A percentile compares a stretch with the other conserved stretches of the same genome.
Evolutionary conservation across 495 filamentous ascomycete species (phyloP).

Genomic region (Podospora pseudopauciseta): DNA sequence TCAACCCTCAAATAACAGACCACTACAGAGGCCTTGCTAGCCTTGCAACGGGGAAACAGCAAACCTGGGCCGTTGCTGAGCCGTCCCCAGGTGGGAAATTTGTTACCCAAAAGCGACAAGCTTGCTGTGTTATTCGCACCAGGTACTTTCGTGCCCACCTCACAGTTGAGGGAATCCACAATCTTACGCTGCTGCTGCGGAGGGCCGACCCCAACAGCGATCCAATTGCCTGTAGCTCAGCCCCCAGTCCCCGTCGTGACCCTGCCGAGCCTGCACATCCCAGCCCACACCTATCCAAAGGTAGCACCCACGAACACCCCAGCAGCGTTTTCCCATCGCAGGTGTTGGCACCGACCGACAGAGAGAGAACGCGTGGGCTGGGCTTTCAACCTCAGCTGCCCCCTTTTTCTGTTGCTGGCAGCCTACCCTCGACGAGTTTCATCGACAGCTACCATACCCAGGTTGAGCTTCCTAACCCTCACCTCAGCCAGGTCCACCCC

Average conservation of each 20-base stretch:
- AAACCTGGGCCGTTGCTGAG: conserved; percentile 10
- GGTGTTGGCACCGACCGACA: conserved; percentile 16
- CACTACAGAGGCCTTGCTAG: conserved; percentile 5
- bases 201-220: background rate
- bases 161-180: background rate
- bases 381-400: conserved; percentile 6
- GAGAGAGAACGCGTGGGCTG: conserved; percentile 16
- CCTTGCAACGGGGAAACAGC: background rate
- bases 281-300: conserved; percentile 1
- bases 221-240: conserved; percentile 6
- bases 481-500: conserved; percentile 17
- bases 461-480: background rate
- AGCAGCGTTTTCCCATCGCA: conserved; percentile 15
- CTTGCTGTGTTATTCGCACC: conserved; percentile 11
- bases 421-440: conserved; percentile 18
- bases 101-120: conserved; percentile 27
- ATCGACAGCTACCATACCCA: conserved; percentile 20
- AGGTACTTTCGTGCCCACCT: background rate
- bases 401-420: conserved; percentile 19
- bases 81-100: conserved; percentile 21
- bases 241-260: conserved; percentile 19
- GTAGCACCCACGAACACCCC: conserved; percentile 4
- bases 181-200: conserved; percentile 11
- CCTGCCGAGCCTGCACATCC: conserved; percentile 11
- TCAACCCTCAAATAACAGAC: background rate